Evolutionary conservation across 1,139 yeast species (phyloP).

Genomic region (Taphrina populina): DNA sequence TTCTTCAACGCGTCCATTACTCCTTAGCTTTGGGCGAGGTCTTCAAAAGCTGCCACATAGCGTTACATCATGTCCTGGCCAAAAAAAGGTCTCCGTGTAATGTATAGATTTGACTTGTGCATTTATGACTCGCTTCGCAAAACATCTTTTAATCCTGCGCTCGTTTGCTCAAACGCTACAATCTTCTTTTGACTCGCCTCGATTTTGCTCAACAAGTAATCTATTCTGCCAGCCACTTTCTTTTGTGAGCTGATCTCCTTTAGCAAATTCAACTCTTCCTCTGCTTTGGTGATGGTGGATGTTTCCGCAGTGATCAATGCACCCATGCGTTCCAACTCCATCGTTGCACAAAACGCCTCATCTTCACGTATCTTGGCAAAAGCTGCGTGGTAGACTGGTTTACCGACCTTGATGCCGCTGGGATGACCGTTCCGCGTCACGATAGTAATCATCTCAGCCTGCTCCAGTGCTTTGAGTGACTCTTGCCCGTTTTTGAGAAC

Average conservation of each 20-base stretch:
- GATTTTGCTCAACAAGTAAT: conserved; percentile 62
- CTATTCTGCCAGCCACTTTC: conserved; percentile 7
- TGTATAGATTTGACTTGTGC: too few relatives aligned
- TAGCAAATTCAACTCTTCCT: conserved; percentile 32
- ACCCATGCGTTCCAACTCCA: conserved; percentile 52
- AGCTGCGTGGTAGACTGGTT: conserved; percentile 82
- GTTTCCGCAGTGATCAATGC: conserved; percentile 6
- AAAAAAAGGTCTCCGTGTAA: too few relatives aligned
- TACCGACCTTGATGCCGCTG: conserved; percentile 66
- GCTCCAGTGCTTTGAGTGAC: conserved; percentile 66
- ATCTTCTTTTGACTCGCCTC: conserved; percentile 49
- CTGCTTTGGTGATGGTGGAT: conserved; percentile 21
- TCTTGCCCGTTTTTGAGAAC: conserved; percentile 61
- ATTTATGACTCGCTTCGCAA: conserved; percentile 35
- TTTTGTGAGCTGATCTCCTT: conserved; percentile 20
- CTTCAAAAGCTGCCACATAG: too few relatives aligned
- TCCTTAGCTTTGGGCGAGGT: too few relatives aligned
- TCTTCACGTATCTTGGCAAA: conserved; percentile 65
- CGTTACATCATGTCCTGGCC: too few relatives aligned
- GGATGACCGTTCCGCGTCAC: conserved; percentile 57
- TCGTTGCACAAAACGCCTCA: conserved; percentile 55
- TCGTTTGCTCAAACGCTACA: conserved; percentile 48
- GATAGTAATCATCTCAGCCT: conserved; percentile 69
- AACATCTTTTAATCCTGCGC: conserved; percentile 40
- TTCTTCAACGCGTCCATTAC: too few relatives aligned